Evolutionary conservation across 495 filamentous ascomycete species (phyloP).

Genomic region (Trichoderma virens): DNA sequence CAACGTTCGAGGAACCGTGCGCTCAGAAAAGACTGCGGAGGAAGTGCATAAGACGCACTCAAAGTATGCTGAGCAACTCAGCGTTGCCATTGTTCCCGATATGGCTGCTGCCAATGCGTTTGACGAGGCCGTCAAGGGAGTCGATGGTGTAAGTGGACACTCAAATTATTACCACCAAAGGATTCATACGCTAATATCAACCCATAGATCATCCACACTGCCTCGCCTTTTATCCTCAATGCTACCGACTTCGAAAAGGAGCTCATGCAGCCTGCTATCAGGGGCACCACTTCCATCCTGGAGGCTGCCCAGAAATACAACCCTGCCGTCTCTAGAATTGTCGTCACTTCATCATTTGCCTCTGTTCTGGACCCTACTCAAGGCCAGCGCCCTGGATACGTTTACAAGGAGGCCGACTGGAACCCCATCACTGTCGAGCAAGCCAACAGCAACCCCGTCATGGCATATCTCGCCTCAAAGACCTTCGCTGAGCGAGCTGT

Average conservation of each 20-base stretch:
- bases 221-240: conserved; percentile 36
- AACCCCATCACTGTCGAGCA: conserved; percentile 32
- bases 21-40: conserved; percentile 13
- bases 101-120: conserved; percentile 36
- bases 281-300: conserved; percentile 40
- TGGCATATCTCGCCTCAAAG: conserved; percentile 44
- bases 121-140: conserved; percentile 37
- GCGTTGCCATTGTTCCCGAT: conserved; percentile 31
- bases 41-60: neutral
- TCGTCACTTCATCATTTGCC: conserved; percentile 48
- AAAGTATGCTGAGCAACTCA: neutral
- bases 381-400: conserved; percentile 27
- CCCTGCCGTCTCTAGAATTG: conserved; percentile 35
- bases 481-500: conserved; percentile 38
- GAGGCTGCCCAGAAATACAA: conserved; percentile 31
- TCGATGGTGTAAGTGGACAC: conserved; percentile 7
- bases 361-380: conserved; percentile 31
- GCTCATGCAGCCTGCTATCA: conserved; percentile 39
- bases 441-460: conserved; percentile 15
- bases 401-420: conserved; percentile 40
- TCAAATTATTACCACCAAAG: conserved; percentile 1
- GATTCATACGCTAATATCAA: conserved; percentile 20
- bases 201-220: conserved; percentile 41
- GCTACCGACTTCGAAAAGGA: conserved; percentile 36
- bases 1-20: conserved; percentile 40